Evolutionary conservation across 2,329 filamentous ascomycete genomes (phyloP).

Genomic region (Coniochaeta ligniaria): DNA sequence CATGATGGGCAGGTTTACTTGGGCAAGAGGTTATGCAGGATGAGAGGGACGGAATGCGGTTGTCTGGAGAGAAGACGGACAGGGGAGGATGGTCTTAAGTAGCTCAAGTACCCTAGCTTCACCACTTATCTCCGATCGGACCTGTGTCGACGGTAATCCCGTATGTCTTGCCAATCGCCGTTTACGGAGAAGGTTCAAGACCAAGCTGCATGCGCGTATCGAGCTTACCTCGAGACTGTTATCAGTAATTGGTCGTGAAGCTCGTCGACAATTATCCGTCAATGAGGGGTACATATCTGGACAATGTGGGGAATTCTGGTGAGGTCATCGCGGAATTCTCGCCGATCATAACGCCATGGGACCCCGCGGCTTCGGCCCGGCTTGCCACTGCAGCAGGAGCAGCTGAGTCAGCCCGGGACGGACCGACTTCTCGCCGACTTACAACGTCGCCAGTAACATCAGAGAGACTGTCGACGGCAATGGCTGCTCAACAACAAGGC

Average conservation of each 20-base stretch:
- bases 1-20: constrained; percentile 2
- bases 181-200: background rate
- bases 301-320: background rate
- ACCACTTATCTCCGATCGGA: background rate
- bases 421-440: background rate
- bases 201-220: background rate
- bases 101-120: background rate
- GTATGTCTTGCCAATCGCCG: background rate
- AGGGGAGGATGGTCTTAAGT: background rate
- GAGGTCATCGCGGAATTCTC: background rate
- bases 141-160: background rate
- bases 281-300: background rate
- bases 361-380: background rate
- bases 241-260: background rate
- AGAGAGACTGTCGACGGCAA: background rate
- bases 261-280: background rate
- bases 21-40: background rate
- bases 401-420: background rate
- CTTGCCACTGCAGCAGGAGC: background rate
- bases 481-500: background rate
- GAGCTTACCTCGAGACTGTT: background rate
- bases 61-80: background rate
- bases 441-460: background rate
- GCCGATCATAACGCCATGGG: background rate
- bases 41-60: background rate